Conservation (phyloP, 2,329 filamentous ascomycete genomes). For the Phaeosphaeriaceae sp. region DNA sequence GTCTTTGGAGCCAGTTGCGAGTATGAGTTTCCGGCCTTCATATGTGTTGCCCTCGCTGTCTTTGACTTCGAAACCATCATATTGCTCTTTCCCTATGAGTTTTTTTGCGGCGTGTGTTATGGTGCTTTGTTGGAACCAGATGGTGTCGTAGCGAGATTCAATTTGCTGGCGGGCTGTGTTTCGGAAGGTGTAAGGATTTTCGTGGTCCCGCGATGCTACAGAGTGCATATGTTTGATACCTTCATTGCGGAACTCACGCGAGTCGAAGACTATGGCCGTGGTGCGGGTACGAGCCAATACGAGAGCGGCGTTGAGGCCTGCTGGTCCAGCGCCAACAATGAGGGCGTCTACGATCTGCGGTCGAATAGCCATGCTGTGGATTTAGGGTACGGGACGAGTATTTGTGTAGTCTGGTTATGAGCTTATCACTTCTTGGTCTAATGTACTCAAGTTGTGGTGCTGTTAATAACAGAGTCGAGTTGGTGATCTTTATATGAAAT, state of each 20-base stretch:
- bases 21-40: conserved; percentile 59
- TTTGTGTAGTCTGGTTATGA: no score
- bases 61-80: conserved; percentile 46
- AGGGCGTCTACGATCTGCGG: conserved; percentile 36
- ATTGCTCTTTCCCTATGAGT: conserved; percentile 21
- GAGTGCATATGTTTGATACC: conserved; percentile 54
- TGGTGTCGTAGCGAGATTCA: conserved; percentile 44
- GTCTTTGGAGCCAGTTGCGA: conserved; percentile 63
- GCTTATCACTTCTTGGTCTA: neutral
- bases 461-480: no score
- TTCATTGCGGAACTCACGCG: conserved; percentile 52
- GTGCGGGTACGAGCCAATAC: conserved; percentile 48
- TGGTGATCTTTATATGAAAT: no score
- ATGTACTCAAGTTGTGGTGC: no score
- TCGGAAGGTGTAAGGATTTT: conserved; percentile 35
- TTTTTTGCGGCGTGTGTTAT: conserved; percentile 32
- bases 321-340: conserved; percentile 53
- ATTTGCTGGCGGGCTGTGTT: conserved; percentile 44
- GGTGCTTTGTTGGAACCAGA: conserved; percentile 38
- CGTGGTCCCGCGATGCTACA: conserved; percentile 37
- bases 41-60: conserved; percentile 55
- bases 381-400: neutral
- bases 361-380: conserved; percentile 13
- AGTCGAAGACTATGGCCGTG: conserved; percentile 54
- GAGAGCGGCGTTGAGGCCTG: conserved; percentile 52